These are phyloP conservation scores for Nicotiana undulata DNA, from an alignment of 257 asterid species.

Conservation along the genomic window DNA sequence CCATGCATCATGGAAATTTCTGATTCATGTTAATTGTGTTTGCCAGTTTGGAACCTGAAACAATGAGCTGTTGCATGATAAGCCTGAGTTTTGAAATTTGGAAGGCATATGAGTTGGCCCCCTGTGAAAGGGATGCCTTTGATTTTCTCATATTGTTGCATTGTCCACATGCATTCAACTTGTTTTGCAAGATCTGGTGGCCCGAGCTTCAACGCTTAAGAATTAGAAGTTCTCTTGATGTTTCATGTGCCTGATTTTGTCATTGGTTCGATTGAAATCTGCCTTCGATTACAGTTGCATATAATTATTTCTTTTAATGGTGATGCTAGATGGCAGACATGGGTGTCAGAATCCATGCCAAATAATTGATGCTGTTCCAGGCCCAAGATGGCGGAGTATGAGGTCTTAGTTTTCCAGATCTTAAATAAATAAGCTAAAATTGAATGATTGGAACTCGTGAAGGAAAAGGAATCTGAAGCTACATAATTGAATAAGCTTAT, in stretches of 20 bases:
- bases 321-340: background rate
- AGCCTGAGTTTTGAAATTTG: background rate
- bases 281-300: background rate
- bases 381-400: background rate
- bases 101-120: background rate
- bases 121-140: background rate
- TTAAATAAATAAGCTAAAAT: constrained; percentile 2
- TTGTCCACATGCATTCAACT: background rate
- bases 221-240: background rate
- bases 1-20: background rate
- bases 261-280: background rate
- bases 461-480: background rate
- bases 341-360: background rate
- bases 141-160: background rate
- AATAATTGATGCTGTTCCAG: background rate
- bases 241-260: background rate
- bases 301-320: background rate
- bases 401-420: background rate
- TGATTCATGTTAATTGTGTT: background rate
- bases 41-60: background rate
- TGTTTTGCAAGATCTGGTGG: background rate
- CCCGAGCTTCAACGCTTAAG: background rate
- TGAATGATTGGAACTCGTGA: background rate
- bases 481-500: background rate
- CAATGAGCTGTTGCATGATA: background rate